Evolutionary conservation across 2,329 filamentous ascomycete genomes (phyloP), one percentile per base, ranked within the genome.

Genomic region (Penicillium sp.): DNA sequence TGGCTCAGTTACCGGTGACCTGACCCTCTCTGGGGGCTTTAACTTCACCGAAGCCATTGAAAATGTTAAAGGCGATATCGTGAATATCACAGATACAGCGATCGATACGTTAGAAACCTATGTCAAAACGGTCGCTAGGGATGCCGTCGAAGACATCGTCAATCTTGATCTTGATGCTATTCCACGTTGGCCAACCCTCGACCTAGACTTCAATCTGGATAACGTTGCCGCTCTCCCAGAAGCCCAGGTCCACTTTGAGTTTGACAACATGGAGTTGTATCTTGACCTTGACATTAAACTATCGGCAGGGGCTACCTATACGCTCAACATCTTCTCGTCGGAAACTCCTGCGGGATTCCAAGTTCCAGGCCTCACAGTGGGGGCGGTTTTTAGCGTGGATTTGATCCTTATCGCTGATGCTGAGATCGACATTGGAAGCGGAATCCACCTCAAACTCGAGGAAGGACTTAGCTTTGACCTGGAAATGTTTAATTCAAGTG

Each of bases 381-480:
- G 83, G 0, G 69, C 81, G 1, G 67, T 83, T 1, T 79, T 83
- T 43, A 71, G 73, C 0, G 69, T 84, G 1, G 82, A 86, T 52
- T 70, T 86, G 16, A 80, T 86, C 24, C 63, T 86, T 26, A 78
- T 70, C 14, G 77, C 76, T 0, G 73, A 82, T 2, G 73, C 73
- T 0, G 70, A 78, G 43, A 73, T 86, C 22, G 76, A 80, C 27
- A 79, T 86, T 13, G 80, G 73, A 48, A 81, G 73, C 19, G 84
- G 84, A 0, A 80, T 87, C 33, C 84, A 86, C 60, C 74, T 86
- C 52, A 77, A 78, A 51, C 68, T 86, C 0, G 79, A 86, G 3
- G 79, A 85, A 44, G 78, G 78, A 0, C 64, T 83, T 1, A 68
- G 68, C 0, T 70, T 86, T 22, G 72, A 81, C 1, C 74, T 86